phyloP scores from a whole-genome alignment of 2,329 filamentous ascomycete species.

The Plenodomus biglobosus region DNA sequence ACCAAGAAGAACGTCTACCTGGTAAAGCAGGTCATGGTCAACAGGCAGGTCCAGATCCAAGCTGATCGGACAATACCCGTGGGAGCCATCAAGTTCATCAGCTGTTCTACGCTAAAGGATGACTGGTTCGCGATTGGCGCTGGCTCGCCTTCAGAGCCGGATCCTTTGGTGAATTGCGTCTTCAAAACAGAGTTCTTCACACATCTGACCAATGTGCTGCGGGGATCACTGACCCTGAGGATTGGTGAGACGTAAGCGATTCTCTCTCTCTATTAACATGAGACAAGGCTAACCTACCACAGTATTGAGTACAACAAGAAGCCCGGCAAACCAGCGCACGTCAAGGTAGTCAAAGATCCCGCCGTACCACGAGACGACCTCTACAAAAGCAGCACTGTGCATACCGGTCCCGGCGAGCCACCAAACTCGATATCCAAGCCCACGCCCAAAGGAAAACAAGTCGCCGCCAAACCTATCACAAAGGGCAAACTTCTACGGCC shows the following conservation, averaged over 20 bases:
- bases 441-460: constrained; percentile 82
- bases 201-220: constrained; percentile 78
- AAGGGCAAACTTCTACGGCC: constrained; percentile 89
- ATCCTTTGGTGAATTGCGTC: constrained; percentile 89
- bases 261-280: background rate
- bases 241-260: constrained; percentile 66
- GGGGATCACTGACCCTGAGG: constrained; percentile 77
- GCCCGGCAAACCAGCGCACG: constrained; percentile 82
- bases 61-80: constrained; percentile 81
- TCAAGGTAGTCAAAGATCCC: constrained; percentile 90
- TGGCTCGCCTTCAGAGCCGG: constrained; percentile 86
- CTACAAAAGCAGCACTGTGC: constrained; percentile 92
- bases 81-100: constrained; percentile 84
- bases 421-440: constrained; percentile 79
- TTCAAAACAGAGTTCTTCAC: constrained; percentile 98
- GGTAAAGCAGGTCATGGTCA: constrained; percentile 78
- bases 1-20: constrained; percentile 88
- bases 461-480: constrained; percentile 87
- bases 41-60: constrained; percentile 77
- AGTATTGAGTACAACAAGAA: constrained; percentile 96
- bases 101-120: constrained; percentile 78
- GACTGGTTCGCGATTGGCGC: constrained; percentile 96
- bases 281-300: constrained; percentile 25
- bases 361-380: constrained; percentile 70
- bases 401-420: constrained; percentile 81